Base-by-base conservation (phyloP, 176 grass and related monocot genomes). In the Poa pratensis region DNA sequence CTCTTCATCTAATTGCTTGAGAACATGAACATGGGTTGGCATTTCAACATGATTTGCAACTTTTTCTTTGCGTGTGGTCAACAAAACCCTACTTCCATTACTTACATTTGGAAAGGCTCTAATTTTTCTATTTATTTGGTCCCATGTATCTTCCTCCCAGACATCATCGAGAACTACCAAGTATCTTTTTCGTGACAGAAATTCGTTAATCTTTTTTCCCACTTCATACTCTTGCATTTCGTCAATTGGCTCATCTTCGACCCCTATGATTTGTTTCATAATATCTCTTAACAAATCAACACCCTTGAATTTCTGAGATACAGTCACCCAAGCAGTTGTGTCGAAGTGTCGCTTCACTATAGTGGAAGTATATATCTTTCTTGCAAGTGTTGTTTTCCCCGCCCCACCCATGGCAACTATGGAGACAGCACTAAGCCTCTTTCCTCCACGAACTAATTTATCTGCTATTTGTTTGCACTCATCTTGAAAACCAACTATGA, bases 11-110 rank as follows among this genome's bases (percentile, higher is more conserved):
- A 81, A 62, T 6, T 42, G 4, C 27, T 81, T 46, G 4, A 81
- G 11, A 18, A 11, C 3, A 42, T 81, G 58, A 5, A 65, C 27
- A 65, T 65, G 26, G 62, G 62, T 65, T 16, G 62, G 62, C 62
- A 65, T 32, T 32, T 65, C 24, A 65, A 65, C 15, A 65, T 65
- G 62, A 32, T 30, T 65, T 2, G 27, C 62, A 65, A 65, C 78
- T 18, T 81, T 3, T 20, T 8, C 27, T 7, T 48, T 81, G 5
- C 78, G 34, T 8, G 78, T 81, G 57, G 78, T 81, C n/a, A 81
- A 0, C 2, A 81, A 0, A 37, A 81, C 15, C 16, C 78, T 81
- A 2, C 54, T 62, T 2, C 54, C 55, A 4, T 65, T 80, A 64
- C 6, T 14, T 26, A 9, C 43, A 60, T 80, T 13, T 7, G 62